Percentiles rank a stretch among this genome's conserved stretches.
These are phyloP conservation scores for Mycena indigotica DNA, from an alignment of 768 basidiomycete species.

Conservation along the genomic window DNA sequence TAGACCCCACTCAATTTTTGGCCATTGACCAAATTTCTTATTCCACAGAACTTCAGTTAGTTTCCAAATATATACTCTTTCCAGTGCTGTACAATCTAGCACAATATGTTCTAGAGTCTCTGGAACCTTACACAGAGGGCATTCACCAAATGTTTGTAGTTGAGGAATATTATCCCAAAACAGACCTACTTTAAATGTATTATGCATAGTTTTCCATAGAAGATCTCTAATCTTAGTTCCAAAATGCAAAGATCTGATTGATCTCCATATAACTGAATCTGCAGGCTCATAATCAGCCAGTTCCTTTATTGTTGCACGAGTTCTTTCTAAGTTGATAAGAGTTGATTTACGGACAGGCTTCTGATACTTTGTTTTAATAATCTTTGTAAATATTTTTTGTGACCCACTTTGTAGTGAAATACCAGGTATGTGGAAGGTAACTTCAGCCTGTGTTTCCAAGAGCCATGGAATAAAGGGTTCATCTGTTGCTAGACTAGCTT, in stretches of 20 bases:
- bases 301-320: not conserved
- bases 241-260: not conserved
- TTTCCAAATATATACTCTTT: not conserved
- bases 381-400: conserved; percentile 1
- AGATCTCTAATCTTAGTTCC: not conserved
- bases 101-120: conserved; percentile 24
- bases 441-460: not conserved
- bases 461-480: not conserved
- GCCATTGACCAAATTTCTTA: not conserved
- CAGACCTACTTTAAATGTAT: conserved; percentile 7
- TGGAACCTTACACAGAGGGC: not conserved
- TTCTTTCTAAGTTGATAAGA: not conserved
- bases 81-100: conserved; percentile 2
- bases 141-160: not conserved
- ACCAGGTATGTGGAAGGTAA: not conserved
- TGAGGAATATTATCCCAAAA: conserved; percentile 20
- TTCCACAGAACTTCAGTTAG: conserved; percentile 3
- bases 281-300: not conserved
- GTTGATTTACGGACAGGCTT: conserved; percentile 1
- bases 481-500: not conserved
- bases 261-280: conserved; percentile 5
- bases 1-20: not conserved
- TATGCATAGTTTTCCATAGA: conserved; percentile 17
- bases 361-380: not conserved
- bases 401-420: not conserved